Percentiles rank a stretch among this genome's conserved stretches.
phyloP scores from a whole-genome alignment of 192 early-diverging fungal species.

The Borealophlyctis nickersoniae region DNA sequence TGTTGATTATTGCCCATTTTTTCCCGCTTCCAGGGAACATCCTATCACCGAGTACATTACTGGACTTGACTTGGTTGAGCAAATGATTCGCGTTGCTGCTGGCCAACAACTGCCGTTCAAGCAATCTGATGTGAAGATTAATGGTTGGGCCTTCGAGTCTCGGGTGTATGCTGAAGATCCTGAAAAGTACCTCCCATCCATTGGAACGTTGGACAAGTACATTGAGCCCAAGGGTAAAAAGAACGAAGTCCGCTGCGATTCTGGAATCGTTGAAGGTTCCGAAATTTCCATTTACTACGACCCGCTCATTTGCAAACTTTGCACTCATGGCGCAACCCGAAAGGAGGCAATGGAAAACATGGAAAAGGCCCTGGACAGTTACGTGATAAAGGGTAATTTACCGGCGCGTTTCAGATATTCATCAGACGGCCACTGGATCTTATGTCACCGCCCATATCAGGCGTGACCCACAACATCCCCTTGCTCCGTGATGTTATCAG shows the following conservation, averaged over 20 bases:
- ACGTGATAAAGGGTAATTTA: slow-evolving; percentile 77
- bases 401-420: neutral
- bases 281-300: slow-evolving; percentile 96
- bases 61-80: slow-evolving; percentile 87
- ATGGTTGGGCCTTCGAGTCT: slow-evolving; percentile 93
- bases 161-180: slow-evolving; percentile 97
- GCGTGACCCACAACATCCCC: slow-evolving; percentile 93
- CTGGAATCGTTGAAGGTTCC: slow-evolving; percentile 86
- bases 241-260: slow-evolving; percentile 82
- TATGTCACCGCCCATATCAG: slow-evolving; percentile 7
- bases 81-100: slow-evolving; percentile 92
- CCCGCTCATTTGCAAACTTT: slow-evolving; percentile 93
- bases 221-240: slow-evolving; percentile 65
- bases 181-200: slow-evolving; percentile 87
- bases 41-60: slow-evolving; percentile 97
- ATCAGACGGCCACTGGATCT: neutral
- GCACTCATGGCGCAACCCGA: slow-evolving; percentile 75
- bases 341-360: slow-evolving; percentile 73
- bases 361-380: slow-evolving; percentile 80
- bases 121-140: slow-evolving; percentile 73
- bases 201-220: slow-evolving; percentile 81
- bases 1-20: no score
- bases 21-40: slow-evolving; percentile 67
- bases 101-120: slow-evolving; percentile 65
- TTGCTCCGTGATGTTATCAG: slow-evolving; percentile 82